phyloP scores from a whole-genome alignment of 306 rosid genomes.

The Cicer arietinum region DNA sequence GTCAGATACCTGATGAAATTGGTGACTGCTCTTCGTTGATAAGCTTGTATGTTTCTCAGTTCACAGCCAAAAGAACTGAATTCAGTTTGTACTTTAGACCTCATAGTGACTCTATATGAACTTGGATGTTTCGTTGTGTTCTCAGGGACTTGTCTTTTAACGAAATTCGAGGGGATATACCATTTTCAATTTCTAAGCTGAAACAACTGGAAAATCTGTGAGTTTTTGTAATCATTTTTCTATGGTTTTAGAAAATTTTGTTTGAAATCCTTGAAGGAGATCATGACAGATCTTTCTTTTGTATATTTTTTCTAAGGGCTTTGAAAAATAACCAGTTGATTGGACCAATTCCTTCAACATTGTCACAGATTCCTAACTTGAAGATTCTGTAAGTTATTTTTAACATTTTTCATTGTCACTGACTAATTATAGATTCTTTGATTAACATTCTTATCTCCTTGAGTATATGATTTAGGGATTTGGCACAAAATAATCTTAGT shows the following conservation, averaged over 20 bases:
- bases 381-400: conserved; percentile 76
- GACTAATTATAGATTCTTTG: not conserved
- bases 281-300: not conserved
- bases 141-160: conserved; percentile 64
- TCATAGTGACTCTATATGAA: not conserved
- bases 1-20: conserved; percentile 99
- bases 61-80: not conserved
- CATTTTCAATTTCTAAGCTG: conserved; percentile 90
- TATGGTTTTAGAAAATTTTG: not conserved
- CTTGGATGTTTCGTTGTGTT: conserved; percentile 24
- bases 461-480: conserved; percentile 59
- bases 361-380: conserved; percentile 98
- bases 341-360: conserved; percentile 95
- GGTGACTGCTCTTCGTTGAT: conserved; percentile 84
- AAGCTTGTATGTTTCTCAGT: conserved; percentile 62
- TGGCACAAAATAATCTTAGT: conserved; percentile 89
- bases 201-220: conserved; percentile 85
- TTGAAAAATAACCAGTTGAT: conserved; percentile 81
- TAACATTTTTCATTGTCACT: not conserved
- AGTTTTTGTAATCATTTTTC: conserved; percentile 47
- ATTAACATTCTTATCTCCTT: conserved; percentile 28
- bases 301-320: conserved; percentile 51
- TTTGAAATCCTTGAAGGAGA: not conserved
- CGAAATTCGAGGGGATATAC: conserved; percentile 87
- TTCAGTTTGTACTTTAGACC: conserved; percentile 16